These are phyloP conservation scores for Lepidopterella palustris DNA, from an alignment of 495 filamentous ascomycete species.

Conservation along the genomic window DNA sequence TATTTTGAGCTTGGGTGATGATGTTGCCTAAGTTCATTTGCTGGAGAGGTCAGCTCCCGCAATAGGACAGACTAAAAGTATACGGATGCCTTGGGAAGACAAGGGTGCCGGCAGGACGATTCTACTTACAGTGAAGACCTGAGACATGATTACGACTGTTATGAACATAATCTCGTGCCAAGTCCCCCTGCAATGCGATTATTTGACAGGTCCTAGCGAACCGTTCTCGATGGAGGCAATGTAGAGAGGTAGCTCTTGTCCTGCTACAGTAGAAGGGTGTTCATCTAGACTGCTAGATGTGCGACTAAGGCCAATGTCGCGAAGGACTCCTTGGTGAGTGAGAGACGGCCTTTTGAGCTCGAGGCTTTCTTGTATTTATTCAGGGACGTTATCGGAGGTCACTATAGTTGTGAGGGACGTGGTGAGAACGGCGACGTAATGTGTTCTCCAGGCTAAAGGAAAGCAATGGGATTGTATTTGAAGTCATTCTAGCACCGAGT, in stretches of 20 bases:
- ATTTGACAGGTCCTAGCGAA: background rate
- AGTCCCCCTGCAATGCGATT: background rate
- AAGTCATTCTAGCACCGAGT: background rate
- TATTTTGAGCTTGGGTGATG: background rate
- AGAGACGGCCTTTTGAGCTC: background rate
- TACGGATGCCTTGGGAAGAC: background rate
- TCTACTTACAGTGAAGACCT: background rate
- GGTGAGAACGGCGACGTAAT: background rate
- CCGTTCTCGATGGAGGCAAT: background rate
- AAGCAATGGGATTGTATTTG: background rate
- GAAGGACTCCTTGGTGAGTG: background rate
- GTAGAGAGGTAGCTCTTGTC: background rate
- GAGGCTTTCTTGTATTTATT: no score
- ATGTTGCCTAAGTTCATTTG: conserved; percentile 4
- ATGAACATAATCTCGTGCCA: background rate
- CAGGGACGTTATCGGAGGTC: no score
- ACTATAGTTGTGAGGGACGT: background rate
- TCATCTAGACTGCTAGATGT: background rate
- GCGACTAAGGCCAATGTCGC: background rate
- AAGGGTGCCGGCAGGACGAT: background rate
- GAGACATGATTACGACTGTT: background rate
- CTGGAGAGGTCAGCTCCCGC: background rate
- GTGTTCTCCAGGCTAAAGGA: background rate
- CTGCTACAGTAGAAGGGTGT: background rate
- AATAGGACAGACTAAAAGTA: background rate